These are phyloP conservation scores for Chaetomium fimeti DNA, from an alignment of 495 filamentous ascomycete genomes.

Conservation along the genomic window DNA sequence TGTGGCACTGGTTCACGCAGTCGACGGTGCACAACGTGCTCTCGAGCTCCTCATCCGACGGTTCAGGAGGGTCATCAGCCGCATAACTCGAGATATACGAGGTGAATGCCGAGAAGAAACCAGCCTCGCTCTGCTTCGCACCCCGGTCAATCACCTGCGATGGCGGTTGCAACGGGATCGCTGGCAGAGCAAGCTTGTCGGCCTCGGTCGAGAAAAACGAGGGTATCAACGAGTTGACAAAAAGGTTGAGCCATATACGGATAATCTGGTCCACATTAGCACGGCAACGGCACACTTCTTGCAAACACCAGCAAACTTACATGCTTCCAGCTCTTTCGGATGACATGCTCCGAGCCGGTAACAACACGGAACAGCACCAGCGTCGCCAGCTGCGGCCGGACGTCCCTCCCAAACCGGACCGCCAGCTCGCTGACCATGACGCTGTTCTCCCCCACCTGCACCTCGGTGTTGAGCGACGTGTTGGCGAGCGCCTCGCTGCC, in stretches of 20 bases:
- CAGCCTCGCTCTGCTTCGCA: conserved; percentile 69
- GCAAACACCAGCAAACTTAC: conserved; percentile 49
- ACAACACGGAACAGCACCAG: conserved; percentile 91
- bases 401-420: conserved; percentile 93
- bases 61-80: conserved; percentile 94
- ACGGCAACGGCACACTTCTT: not conserved
- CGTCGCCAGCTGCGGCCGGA: conserved; percentile 88
- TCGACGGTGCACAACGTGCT: conserved; percentile 93
- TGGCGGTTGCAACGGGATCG: conserved; percentile 87
- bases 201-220: conserved; percentile 73
- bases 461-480: conserved; percentile 90
- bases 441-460: conserved; percentile 85
- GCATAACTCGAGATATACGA: conserved; percentile 98
- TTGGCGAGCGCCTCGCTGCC: conserved; percentile 71
- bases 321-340: conserved; percentile 78
- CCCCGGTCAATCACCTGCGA: conserved; percentile 90
- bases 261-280: conserved; percentile 60
- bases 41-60: conserved; percentile 94
- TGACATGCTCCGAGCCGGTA: conserved; percentile 72
- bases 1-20: conserved; percentile 84
- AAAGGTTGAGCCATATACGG: conserved; percentile 90
- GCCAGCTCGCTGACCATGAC: conserved; percentile 99
- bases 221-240: conserved; percentile 90
- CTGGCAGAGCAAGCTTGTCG: conserved; percentile 68
- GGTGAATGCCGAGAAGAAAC: conserved; percentile 88